phyloP scores from a whole-genome alignment of 116 monocot genomes.

The Thalassia testudinum region DNA sequence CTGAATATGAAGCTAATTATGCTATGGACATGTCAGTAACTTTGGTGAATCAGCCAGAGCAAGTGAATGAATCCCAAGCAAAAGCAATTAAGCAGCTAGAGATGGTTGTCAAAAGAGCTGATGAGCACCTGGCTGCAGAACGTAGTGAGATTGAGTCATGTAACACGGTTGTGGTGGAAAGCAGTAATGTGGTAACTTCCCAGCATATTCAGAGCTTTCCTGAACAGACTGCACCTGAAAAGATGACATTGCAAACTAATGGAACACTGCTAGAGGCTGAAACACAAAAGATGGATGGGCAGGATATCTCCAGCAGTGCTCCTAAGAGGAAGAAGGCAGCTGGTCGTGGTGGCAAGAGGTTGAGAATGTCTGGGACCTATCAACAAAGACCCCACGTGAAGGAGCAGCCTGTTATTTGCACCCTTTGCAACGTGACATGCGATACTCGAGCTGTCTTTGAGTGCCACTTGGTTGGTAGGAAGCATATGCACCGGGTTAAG shows the following conservation, averaged over 20 bases:
- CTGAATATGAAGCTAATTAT: conserved; percentile 4
- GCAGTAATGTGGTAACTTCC: background rate
- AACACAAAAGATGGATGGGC: background rate
- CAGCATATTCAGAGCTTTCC: background rate
- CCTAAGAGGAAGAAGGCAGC: conserved; percentile 15
- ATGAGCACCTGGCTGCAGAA: background rate
- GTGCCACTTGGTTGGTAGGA: background rate
- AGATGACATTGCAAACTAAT: conserved; percentile 5
- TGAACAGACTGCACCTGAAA: conserved; percentile 4
- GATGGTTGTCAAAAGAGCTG: conserved; percentile 1
- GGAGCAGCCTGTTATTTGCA: background rate
- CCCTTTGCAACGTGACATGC: background rate
- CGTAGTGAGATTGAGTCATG: background rate
- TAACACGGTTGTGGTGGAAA: background rate
- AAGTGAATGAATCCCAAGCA: conserved; percentile 10
- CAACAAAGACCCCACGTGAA: conserved; percentile 2
- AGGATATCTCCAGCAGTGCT: background rate
- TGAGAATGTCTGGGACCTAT: conserved; percentile 4
- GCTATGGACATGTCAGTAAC: conserved; percentile 9
- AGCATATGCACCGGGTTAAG: background rate
- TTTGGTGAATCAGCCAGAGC: conserved; percentile 15
- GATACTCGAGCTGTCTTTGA: background rate
- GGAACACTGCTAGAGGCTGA: background rate
- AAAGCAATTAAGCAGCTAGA: conserved; percentile 1
- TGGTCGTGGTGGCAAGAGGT: conserved; percentile 23